Evolutionary conservation across 345 rosid genomes (phyloP).

Genomic region (Populus pruinosa): DNA sequence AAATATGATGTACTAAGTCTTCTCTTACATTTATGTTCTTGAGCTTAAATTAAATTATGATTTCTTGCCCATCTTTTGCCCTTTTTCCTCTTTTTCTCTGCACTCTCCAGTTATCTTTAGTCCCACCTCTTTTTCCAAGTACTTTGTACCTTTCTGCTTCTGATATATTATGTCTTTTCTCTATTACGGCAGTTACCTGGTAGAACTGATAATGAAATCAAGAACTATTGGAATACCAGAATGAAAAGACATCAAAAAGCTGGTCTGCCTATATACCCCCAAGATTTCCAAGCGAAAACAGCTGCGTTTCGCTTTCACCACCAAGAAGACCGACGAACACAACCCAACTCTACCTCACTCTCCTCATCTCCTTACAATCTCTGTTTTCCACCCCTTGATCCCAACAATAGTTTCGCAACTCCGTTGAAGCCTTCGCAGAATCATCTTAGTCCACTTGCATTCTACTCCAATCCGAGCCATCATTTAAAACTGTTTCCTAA

Average conservation of each 20-base stretch:
- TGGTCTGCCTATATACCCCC: slow-evolving; percentile 68
- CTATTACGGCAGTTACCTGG: slow-evolving; percentile 58
- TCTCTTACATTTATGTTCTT: no score
- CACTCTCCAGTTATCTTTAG: background rate
- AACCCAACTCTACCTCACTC: slow-evolving; percentile 26
- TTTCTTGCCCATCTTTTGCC: background rate
- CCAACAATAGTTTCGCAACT: slow-evolving; percentile 14
- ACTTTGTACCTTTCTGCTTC: background rate
- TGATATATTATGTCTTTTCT: background rate
- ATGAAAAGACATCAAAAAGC: slow-evolving; percentile 74
- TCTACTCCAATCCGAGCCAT: slow-evolving; percentile 13
- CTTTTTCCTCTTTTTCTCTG: background rate
- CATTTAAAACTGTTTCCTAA: slow-evolving; percentile 16
- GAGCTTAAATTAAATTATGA: background rate
- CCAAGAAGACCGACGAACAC: slow-evolving; percentile 22
- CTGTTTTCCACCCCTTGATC: slow-evolving; percentile 25
- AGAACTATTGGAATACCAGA: slow-evolving; percentile 87
- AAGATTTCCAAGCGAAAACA: slow-evolving; percentile 38
- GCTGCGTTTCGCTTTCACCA: slow-evolving; percentile 28
- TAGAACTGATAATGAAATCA: slow-evolving; percentile 84
- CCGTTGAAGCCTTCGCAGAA: slow-evolving; percentile 15
- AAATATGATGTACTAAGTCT: no score
- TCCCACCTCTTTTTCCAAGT: background rate
- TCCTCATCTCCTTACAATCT: slow-evolving; percentile 24
- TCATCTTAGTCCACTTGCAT: slow-evolving; percentile 5